Evolutionary conservation across 129 eudicot genomes (phyloP).

Genomic region (Helianthus annuus): DNA sequence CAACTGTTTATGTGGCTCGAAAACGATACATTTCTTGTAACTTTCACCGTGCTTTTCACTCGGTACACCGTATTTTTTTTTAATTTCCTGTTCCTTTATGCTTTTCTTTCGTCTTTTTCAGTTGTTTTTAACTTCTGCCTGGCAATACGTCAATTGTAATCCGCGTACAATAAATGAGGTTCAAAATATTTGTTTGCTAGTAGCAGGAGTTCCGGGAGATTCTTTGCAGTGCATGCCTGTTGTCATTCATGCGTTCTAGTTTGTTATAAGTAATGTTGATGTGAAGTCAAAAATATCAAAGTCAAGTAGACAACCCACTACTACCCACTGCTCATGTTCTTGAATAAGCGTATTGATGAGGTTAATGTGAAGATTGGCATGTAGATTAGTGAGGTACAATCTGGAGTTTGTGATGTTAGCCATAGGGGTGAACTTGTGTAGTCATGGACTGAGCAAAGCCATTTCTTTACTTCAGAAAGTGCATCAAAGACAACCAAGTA

Average conservation of each 20-base stretch:
- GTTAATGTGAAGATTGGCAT: not conserved
- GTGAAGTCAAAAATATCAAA: not conserved
- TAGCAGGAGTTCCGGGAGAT: constrained; percentile 1
- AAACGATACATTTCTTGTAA: not conserved
- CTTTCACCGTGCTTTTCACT: not conserved
- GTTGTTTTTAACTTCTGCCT: not conserved
- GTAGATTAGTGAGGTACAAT: constrained; percentile 1
- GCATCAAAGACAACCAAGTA: constrained; percentile 10
- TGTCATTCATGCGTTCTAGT: not conserved
- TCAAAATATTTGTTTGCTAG: not conserved
- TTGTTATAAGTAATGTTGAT: not conserved
- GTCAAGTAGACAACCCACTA: not conserved
- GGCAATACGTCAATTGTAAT: not conserved
- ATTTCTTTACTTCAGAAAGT: constrained; percentile 16
- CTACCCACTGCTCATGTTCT: not conserved
- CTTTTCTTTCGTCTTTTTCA: not conserved
- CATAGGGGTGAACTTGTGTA: not conserved
- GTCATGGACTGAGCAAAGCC: not conserved
- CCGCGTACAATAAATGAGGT: not conserved
- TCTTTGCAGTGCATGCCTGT: not conserved
- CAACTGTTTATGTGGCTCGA: constrained; percentile 11
- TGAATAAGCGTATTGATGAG: not conserved
- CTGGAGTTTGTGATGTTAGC: constrained; percentile 14
- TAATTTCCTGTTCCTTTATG: not conserved
- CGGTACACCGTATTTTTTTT: not conserved